Evolutionary conservation across 2,329 filamentous ascomycete genomes (phyloP).

Genomic region (Domatiomyces globalis): DNA sequence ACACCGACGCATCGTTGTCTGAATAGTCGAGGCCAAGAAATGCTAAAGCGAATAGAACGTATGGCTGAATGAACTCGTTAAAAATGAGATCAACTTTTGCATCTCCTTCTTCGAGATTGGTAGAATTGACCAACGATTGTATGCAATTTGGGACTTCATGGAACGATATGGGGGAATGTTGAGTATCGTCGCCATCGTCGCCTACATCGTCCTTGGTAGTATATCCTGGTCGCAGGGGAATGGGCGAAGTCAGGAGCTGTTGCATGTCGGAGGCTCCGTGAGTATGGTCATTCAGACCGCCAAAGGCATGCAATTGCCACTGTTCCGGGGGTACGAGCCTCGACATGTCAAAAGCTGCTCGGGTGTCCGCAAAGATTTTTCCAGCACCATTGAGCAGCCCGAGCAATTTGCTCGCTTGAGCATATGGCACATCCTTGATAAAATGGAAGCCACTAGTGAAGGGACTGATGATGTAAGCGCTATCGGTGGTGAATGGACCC

Average conservation of each 20-base stretch:
- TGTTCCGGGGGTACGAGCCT: constrained; percentile 34
- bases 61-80: constrained; percentile 77
- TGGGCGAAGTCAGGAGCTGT: not conserved
- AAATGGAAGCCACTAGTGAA: constrained; percentile 69
- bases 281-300: constrained; percentile 16
- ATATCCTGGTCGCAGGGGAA: constrained; percentile 53
- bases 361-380: constrained; percentile 34
- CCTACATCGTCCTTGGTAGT: constrained; percentile 79
- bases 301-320: constrained; percentile 14
- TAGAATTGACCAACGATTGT: constrained; percentile 52
- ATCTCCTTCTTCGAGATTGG: constrained; percentile 3
- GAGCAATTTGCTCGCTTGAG: constrained; percentile 54
- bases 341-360: constrained; percentile 14
- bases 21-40: constrained; percentile 40
- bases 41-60: constrained; percentile 61
- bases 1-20: constrained; percentile 36
- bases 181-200: constrained; percentile 73
- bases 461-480: constrained; percentile 72
- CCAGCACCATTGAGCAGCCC: constrained; percentile 44
- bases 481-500: constrained; percentile 77
- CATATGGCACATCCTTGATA: constrained; percentile 68
- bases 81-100: constrained; percentile 77
- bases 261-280: not conserved
- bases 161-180: constrained; percentile 61
- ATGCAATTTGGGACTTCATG: constrained; percentile 75